Percentiles rank a stretch among this genome's conserved stretches.
Conservation (phyloP, 1,284 basidiomycete species). For the Leccinum subspadiceum region DNA sequence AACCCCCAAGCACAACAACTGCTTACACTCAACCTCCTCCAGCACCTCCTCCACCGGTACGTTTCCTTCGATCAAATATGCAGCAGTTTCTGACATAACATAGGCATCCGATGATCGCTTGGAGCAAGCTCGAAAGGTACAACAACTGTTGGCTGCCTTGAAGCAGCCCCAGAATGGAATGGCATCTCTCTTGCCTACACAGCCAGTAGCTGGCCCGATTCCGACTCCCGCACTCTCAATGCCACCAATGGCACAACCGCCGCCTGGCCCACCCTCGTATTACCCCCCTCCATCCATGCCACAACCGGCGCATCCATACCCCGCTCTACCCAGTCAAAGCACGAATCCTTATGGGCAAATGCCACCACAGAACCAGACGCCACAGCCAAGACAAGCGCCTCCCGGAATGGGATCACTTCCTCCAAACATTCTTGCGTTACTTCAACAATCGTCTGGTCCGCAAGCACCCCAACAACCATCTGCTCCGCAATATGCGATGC, state of each 20-base stretch:
- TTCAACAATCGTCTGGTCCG: slow-evolving; percentile 49
- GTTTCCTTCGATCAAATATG: slow-evolving; percentile 4
- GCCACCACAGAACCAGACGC: slow-evolving; percentile 36
- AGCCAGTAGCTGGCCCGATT: slow-evolving; percentile 37
- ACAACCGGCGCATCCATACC: slow-evolving; percentile 35
- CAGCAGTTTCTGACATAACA: slow-evolving; percentile 5
- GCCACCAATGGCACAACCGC: slow-evolving; percentile 35
- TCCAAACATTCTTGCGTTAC: slow-evolving; percentile 60
- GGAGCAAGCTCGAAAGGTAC: slow-evolving; percentile 79
- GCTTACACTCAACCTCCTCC: slow-evolving; percentile 24
- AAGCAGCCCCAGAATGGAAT: slow-evolving; percentile 59
- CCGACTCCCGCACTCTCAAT: slow-evolving; percentile 33
- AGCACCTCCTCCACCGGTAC: slow-evolving; percentile 19
- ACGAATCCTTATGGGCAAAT: slow-evolving; percentile 39
- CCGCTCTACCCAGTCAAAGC: slow-evolving; percentile 29
- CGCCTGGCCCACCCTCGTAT: slow-evolving; percentile 37
- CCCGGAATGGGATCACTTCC: slow-evolving; percentile 46
- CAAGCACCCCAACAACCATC: slow-evolving; percentile 37
- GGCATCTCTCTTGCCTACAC: slow-evolving; percentile 26
- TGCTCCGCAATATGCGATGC: slow-evolving; percentile 41
- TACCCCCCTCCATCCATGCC: slow-evolving; percentile 43
- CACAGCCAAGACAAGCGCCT: slow-evolving; percentile 38
- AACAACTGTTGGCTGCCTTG: slow-evolving; percentile 75
- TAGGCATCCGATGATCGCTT: slow-evolving; percentile 62
- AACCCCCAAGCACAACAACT: slow-evolving; percentile 26